Base-by-base conservation (phyloP, 257 asterid species). In the Parsonsia alboflavescens region DNA sequence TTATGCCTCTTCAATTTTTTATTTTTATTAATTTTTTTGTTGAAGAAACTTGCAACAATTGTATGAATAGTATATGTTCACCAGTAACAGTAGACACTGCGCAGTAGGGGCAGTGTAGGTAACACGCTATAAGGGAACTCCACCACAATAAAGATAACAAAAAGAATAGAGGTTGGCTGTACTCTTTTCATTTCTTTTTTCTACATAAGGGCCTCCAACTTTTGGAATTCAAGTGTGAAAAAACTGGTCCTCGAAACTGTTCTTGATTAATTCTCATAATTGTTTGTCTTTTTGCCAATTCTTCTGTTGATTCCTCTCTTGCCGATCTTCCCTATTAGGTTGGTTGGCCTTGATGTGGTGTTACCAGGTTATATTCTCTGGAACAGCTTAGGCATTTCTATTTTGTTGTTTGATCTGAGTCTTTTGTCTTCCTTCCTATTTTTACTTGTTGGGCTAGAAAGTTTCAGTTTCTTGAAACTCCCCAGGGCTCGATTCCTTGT, bases 371-470 rank as follows among this genome's bases (percentile, higher is more conserved):
- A 76, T 62, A 57, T 68, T 68, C 30, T 78, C 62, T 74, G 56
- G 26, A 65, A 54, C 54, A 59, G 73, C 36, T 70, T 70, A 22
- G 54, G 13, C n/a, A 21, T 30, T 58, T 39, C 50, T 39, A 59
- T 70, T 81, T 78, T 78, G 68, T 46, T 83, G n/a, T 81, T 24
- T 86, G 85, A 83, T 86, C 87, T 81, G 86, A 67, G 73, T 79
- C 77, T 84, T 19, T 81, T 81, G 74, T 81, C 33, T 68, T 70
- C 68, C 77, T 70, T 80, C 71, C 71, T 54, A 52, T 33, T 64
- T 52, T 64, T 62, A 15, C 63, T 53, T 72, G 50, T 77, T 78
- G 79, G 82, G 72, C 39, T 68, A 76, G 63, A 46, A 53, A 52
- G 30, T 75, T 61, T 72, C 70, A 75, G 82, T 33, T 79, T 79